These are phyloP conservation scores for Fusarium newnesense DNA, from an alignment of 2,329 filamentous ascomycete species.

Conservation along the genomic window DNA sequence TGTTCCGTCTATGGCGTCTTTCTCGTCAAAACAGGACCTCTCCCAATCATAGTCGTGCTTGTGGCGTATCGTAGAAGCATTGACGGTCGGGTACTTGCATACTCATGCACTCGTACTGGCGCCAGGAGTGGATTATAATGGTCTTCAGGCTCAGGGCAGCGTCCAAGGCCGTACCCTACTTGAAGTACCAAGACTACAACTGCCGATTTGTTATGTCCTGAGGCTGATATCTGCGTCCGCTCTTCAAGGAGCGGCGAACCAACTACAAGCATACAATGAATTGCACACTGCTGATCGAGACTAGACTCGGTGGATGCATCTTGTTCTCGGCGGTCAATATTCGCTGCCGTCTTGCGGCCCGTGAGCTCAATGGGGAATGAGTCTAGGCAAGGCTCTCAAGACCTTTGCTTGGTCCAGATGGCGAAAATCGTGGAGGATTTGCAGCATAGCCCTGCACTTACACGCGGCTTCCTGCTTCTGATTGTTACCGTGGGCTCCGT, in stretches of 20 bases:
- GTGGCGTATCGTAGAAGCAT: constrained; percentile 59
- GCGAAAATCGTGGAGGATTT: constrained; percentile 38
- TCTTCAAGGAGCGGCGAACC: constrained; percentile 3
- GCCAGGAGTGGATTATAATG: constrained; percentile 25
- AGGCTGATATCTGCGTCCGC: constrained; percentile 25
- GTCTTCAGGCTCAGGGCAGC: constrained; percentile 37
- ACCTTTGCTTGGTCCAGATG: constrained; percentile 45
- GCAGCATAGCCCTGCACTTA: constrained; percentile 41
- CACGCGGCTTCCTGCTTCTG: constrained; percentile 47
- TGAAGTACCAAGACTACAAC: constrained; percentile 30
- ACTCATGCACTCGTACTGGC: constrained; percentile 50
- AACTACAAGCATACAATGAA: constrained; percentile 8
- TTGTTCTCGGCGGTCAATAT: constrained; percentile 21
- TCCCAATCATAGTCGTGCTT: constrained; percentile 56
- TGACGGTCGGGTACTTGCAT: constrained; percentile 62
- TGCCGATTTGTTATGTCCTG: constrained; percentile 20
- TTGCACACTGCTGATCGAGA: constrained; percentile 17
- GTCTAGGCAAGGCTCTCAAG: constrained; percentile 20
- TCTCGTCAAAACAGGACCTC: constrained; percentile 44
- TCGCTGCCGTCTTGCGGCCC: constrained; percentile 34
- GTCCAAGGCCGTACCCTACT: constrained; percentile 26
- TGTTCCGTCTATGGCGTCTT: constrained; percentile 42
- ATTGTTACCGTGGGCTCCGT: constrained; percentile 35
- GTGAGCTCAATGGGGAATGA: constrained; percentile 35
- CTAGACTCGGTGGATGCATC: constrained; percentile 25